Percentiles rank a stretch among this genome's conserved stretches.
Conservation (phyloP, 78 protist species). For the Cavenderia fasciculata region DNA sequence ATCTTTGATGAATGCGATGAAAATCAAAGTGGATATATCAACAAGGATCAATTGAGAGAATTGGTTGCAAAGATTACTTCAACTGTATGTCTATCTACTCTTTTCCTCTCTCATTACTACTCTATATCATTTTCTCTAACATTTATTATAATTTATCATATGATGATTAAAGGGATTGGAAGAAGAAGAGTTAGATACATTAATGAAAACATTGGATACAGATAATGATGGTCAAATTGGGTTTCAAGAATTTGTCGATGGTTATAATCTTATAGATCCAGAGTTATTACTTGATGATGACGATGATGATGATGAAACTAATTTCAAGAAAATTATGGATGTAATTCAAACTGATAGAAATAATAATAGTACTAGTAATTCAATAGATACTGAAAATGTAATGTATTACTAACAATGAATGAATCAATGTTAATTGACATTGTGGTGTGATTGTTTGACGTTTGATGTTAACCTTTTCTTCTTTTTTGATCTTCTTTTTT, state of each 20-base stretch:
- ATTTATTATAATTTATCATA: not conserved
- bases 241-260: slow-evolving; percentile 52
- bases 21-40: slow-evolving; percentile 40
- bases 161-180: slow-evolving; percentile 1
- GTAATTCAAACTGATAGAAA: too few species aligned
- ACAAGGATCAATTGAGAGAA: slow-evolving; percentile 29
- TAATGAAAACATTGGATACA: slow-evolving; percentile 6
- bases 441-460: too few species aligned
- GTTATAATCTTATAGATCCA: slow-evolving; percentile 25
- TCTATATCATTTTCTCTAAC: too few species aligned
- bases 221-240: slow-evolving; percentile 56
- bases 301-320: too few species aligned
- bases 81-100: too few species aligned
- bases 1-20: slow-evolving; percentile 60
- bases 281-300: slow-evolving; percentile 7
- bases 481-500: not conserved
- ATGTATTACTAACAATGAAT: too few species aligned
- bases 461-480: too few species aligned
- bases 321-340: too few species aligned
- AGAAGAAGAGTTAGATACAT: slow-evolving; percentile 11
- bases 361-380: too few species aligned
- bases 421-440: not conserved
- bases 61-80: slow-evolving; percentile 40
- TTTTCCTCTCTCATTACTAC: too few species aligned
- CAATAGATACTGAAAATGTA: too few species aligned